Base-by-base conservation (phyloP, 441 rosid species). In the Croton laevigatus region DNA sequence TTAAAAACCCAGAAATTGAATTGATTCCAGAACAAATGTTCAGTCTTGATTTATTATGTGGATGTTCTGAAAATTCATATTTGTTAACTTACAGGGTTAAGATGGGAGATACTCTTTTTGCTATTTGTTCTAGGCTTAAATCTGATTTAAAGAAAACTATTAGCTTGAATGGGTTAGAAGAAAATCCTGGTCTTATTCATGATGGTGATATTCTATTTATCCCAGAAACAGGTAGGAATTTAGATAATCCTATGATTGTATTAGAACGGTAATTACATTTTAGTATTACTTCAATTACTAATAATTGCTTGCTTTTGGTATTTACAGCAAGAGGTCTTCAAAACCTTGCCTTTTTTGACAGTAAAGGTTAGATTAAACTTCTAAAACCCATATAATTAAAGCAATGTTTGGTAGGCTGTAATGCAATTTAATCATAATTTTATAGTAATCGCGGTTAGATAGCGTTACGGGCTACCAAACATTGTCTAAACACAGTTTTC, bases 141-240 rank as follows among this genome's bases (percentile, higher is more conserved):
- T 46, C 51, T 46, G 54, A 60, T 37, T 6, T 34, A 22, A 37
- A 14, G 22, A 36, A 34, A 46, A 70, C 73, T 45, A 32, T n/a
- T 38, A 34, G 32, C 17, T 57, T 49, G 59, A 70, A 46, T 70
- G 23, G 37, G 19, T 59, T 70, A 46, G 58, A 46, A 46, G 58
- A 46, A 20, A 59, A 59, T 14, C 73, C 59, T n/a, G 37, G 59
- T 32, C 40, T 46, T 38, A 44, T 69, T 14, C 19, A 16, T 34
- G 65, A 22, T 48, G 65, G 73, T n/a, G 65, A 69, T 46, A 60
- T 70, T 70, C 4, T 70, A 7, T 70, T 34, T 48, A 59, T 70
- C 58, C 72, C 65, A 11, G 36, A 3, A 48, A 65, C 73, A 59
- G 66, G 73, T 70, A 36, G 19, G 19, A 46, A 27, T 27, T 27